These are phyloP conservation scores for Phycomyces nitens DNA, from an alignment of 192 early-diverging fungal species.

Conservation along the genomic window DNA sequence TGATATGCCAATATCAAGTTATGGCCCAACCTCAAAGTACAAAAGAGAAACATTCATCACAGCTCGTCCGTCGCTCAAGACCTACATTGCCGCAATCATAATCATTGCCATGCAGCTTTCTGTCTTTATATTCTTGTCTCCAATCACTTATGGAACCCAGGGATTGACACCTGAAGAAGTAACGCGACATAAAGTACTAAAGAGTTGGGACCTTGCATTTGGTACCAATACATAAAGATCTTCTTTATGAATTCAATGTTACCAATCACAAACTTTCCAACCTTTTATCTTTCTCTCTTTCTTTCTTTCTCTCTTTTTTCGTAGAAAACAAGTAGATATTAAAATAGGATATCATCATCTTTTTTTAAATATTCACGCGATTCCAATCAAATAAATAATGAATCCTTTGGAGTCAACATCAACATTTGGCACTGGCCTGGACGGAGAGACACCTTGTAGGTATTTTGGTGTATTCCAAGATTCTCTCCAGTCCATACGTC, in stretches of 20 bases:
- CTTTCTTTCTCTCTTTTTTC: too few species aligned
- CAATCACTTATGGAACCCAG: constrained; percentile 81
- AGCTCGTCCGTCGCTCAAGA: constrained; percentile 12
- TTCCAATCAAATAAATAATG: too few species aligned
- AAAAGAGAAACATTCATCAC: too few species aligned
- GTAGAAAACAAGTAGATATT: too few species aligned
- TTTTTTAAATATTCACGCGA: too few species aligned
- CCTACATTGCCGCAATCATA: constrained; percentile 36
- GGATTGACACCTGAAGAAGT: constrained; percentile 55
- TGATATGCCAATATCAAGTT: constrained; percentile 38
- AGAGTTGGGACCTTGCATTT: constrained; percentile 84
- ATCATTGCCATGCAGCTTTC: constrained; percentile 48
- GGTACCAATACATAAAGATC: constrained; percentile 29
- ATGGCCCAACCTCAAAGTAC: too few species aligned
- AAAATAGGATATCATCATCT: too few species aligned
- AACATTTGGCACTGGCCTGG: constrained; percentile 27
- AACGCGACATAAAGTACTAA: constrained; percentile 61
- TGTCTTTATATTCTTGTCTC: constrained; percentile 75
- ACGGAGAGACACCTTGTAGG: constrained; percentile 14
- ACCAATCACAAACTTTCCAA: neutral
- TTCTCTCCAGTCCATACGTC: constrained; percentile 29
- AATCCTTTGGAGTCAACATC: too few species aligned
- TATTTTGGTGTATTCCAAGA: neutral
- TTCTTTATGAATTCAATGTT: too few species aligned
- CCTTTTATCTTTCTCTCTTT: neutral